phyloP scores from a whole-genome alignment of 768 basidiomycete genomes.

The Lactifluus volemus region DNA sequence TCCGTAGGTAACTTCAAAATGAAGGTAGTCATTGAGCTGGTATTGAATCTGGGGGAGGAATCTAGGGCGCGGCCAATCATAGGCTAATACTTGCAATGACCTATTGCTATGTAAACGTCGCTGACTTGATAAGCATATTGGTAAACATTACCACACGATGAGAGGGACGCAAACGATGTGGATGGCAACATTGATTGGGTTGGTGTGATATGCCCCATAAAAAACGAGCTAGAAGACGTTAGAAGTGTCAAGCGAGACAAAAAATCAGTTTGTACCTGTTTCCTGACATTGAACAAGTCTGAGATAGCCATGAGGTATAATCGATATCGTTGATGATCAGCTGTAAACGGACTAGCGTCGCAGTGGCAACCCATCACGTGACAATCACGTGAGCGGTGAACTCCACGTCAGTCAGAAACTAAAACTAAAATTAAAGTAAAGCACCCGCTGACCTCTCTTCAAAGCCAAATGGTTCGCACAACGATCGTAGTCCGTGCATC shows the following conservation, averaged over 20 bases:
- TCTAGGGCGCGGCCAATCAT: slow-evolving; percentile 22
- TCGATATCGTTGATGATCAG: too few species aligned
- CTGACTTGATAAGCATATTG: not conserved
- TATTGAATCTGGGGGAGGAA: slow-evolving; percentile 46
- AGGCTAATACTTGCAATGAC: slow-evolving; percentile 52
- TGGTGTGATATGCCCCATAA: slow-evolving; percentile 88
- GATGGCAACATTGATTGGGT: slow-evolving; percentile 74
- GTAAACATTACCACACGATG: slow-evolving; percentile 57
- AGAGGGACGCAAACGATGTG: slow-evolving; percentile 82
- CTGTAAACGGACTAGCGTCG: too few species aligned
- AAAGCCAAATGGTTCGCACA: slow-evolving; percentile 64
- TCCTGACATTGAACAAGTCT: slow-evolving; percentile 53
- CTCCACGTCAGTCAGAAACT: slow-evolving; percentile 1
- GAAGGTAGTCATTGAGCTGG: slow-evolving; percentile 50
- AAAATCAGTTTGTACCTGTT: slow-evolving; percentile 41
- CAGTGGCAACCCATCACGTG: too few species aligned
- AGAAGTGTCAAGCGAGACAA: slow-evolving; percentile 5
- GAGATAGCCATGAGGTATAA: slow-evolving; percentile 26
- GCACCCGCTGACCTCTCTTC: not conserved
- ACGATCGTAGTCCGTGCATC: slow-evolving; percentile 80
- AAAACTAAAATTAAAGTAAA: too few species aligned
- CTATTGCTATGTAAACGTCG: slow-evolving; percentile 28
- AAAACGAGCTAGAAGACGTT: slow-evolving; percentile 58
- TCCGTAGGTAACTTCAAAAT: slow-evolving; percentile 62
- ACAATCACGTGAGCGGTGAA: not conserved